Evolutionary conservation across 1,284 basidiomycete genomes (phyloP).

Genomic region (Cystobasidiaceae sp.): DNA sequence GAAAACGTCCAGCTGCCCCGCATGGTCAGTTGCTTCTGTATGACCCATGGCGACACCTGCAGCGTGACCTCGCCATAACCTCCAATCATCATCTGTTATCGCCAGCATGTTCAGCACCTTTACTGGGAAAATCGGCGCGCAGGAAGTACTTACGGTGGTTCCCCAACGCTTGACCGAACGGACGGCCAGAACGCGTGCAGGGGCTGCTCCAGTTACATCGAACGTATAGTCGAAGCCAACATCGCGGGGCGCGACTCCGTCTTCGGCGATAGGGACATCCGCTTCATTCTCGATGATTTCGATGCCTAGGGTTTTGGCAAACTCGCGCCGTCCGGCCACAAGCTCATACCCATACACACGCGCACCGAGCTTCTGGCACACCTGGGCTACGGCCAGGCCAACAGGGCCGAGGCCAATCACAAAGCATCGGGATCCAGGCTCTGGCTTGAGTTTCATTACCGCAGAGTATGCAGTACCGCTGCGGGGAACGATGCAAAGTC

Average conservation of each 20-base stretch:
- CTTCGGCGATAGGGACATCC: conserved; percentile 17
- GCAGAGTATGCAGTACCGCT: conserved; percentile 24
- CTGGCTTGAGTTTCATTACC: conserved; percentile 21
- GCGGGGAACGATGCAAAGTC: too few relatives aligned
- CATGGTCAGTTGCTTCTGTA: conserved; percentile 20
- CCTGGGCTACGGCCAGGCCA: conserved; percentile 13
- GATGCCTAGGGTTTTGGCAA: conserved; percentile 20
- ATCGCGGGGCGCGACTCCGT: conserved; percentile 19
- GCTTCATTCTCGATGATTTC: conserved; percentile 15
- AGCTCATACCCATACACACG: conserved; percentile 13
- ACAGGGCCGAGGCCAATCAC: conserved; percentile 23
- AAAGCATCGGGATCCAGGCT: background rate
- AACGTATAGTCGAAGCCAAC: conserved; percentile 20
- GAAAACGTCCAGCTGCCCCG: conserved; percentile 14
- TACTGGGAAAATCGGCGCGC: background rate
- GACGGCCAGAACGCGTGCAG: conserved; percentile 4
- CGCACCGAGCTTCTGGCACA: conserved; percentile 17
- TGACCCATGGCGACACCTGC: conserved; percentile 8
- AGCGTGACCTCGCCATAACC: conserved; percentile 18
- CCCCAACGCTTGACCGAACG: conserved; percentile 18
- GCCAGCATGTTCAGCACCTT: background rate
- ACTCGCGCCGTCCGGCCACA: conserved; percentile 5
- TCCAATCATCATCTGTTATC: conserved; percentile 12
- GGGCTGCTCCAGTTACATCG: conserved; percentile 17
- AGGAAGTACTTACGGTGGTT: background rate